phyloP scores from a whole-genome alignment of 495 filamentous ascomycete genomes.

The Penicillium pancosmium region DNA sequence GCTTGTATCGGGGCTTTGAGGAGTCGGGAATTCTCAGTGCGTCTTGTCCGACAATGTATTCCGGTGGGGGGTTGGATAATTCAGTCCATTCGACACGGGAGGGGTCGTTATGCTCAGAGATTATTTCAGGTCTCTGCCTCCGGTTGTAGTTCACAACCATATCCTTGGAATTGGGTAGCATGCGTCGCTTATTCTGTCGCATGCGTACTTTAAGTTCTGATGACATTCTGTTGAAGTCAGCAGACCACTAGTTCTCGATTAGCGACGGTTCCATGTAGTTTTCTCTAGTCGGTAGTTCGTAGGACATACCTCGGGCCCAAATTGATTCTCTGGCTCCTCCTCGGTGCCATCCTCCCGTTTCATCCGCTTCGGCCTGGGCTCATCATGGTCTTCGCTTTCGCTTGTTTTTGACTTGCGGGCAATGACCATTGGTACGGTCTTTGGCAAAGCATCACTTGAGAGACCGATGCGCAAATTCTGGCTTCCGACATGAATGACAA shows the following conservation, averaged over 20 bases:
- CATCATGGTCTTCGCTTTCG: constrained; percentile 80
- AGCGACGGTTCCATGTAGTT: constrained; percentile 10
- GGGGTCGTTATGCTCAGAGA: constrained; percentile 92
- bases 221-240: constrained; percentile 78
- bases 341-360: constrained; percentile 66
- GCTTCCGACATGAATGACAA: constrained; percentile 97
- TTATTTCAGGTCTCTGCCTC: constrained; percentile 75
- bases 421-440: constrained; percentile 90
- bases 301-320: constrained; percentile 76
- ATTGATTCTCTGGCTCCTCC: constrained; percentile 71
- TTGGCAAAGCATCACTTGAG: constrained; percentile 91
- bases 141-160: constrained; percentile 91
- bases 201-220: constrained; percentile 86
- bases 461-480: constrained; percentile 93
- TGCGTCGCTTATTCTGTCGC: constrained; percentile 88
- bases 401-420: constrained; percentile 72
- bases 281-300: neutral
- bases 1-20: constrained; percentile 85
- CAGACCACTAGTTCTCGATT: constrained; percentile 57
- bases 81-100: constrained; percentile 95
- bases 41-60: constrained; percentile 77
- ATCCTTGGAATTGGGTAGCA: constrained; percentile 94
- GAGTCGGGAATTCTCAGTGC: constrained; percentile 85
- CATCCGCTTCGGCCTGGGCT: constrained; percentile 84
- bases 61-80: constrained; percentile 64